Base-by-base conservation (phyloP, 768 basidiomycete species). In the Termitomyces sp. region DNA sequence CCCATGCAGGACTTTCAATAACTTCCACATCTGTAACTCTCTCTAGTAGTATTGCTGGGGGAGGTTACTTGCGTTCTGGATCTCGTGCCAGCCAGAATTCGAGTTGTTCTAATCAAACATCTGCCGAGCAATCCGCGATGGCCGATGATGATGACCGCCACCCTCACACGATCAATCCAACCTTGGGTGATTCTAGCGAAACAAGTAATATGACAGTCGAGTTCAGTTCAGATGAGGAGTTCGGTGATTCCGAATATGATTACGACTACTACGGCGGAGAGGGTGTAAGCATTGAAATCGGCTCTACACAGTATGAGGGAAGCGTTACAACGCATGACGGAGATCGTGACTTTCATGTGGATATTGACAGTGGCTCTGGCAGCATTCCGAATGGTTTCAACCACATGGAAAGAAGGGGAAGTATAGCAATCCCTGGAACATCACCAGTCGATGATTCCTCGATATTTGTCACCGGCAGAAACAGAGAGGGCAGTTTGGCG, bases 401-500 rank as follows among this genome's bases (percentile, higher is more conserved):
- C 26, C 39, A 57, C 44, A 55, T 55, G 10, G 65, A 61, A 41
- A 76, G 84, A 55, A 75, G 81, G 57, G 82, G 82, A 13, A 87
- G 85, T 62, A 64, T 86, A 72, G 75, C 77, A 42, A 85, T 86
- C 13, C 80, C 84, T 18, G 77, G 74, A 18, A 65, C 68, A 4
- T 62, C 68, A 13, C 42, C 64, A 5, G 20, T 34, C 12, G 46
- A 50, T 27, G 62, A 59, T 10, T 60, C 68, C 31, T 64, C 52
- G 50, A 57, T 53, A 3, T 66, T 63, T 47, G 57, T 37, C 18
- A 63, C 66, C 36, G 65, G 69, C 48, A 76, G 82, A 34, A 77
- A 81, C 55, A 74, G 83, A 44, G 87, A 87, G 65, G 80, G 78
- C 56, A 85, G 82, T 64, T 66, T 82, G 36, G 74, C 76, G 41